Conservation (phyloP, 352 stramenopile genomes). For the Globisporangium emineosum region DNA sequence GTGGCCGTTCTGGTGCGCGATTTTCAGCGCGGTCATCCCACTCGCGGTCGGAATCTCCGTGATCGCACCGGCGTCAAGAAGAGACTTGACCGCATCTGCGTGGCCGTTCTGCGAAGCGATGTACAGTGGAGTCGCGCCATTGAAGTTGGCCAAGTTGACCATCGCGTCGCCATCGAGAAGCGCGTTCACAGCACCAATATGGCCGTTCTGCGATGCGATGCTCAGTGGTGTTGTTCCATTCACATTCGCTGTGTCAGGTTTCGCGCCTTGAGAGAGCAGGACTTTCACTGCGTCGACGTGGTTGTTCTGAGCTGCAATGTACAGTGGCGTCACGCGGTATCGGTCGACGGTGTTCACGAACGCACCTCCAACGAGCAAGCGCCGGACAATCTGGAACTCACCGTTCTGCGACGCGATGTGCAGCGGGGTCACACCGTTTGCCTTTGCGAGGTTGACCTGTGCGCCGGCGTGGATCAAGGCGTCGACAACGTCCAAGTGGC, state of each 20-base stretch:
- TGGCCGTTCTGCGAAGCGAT: conserved; percentile 17
- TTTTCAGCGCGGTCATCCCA: neutral
- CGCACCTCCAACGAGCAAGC: conserved; percentile 7
- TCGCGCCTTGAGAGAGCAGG: conserved; percentile 9
- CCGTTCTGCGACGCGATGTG: conserved; percentile 17
- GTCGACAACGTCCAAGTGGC: conserved; percentile 9
- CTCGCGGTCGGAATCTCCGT: conserved; percentile 2
- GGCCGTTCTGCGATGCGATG: conserved; percentile 15
- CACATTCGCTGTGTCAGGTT: conserved; percentile 7
- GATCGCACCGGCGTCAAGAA: conserved; percentile 8
- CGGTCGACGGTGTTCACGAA: conserved; percentile 10
- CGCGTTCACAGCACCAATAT: conserved; percentile 6
- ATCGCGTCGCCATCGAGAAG: conserved; percentile 11
- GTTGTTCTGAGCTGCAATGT: conserved; percentile 18
- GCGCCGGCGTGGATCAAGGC: conserved; percentile 1
- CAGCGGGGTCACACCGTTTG: conserved; percentile 8
- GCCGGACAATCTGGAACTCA: neutral
- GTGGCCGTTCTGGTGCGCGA: conserved; percentile 4
- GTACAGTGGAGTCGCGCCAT: conserved; percentile 13
- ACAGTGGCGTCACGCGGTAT: conserved; percentile 15
- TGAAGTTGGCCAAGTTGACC: conserved; percentile 7
- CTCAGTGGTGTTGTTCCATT: conserved; percentile 13
- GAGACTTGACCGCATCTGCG: conserved; percentile 3
- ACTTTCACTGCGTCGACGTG: neutral
- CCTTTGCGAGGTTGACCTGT: conserved; percentile 9